phyloP scores from a whole-genome alignment of 352 stramenopile species.

The Globisporangium solare region DNA sequence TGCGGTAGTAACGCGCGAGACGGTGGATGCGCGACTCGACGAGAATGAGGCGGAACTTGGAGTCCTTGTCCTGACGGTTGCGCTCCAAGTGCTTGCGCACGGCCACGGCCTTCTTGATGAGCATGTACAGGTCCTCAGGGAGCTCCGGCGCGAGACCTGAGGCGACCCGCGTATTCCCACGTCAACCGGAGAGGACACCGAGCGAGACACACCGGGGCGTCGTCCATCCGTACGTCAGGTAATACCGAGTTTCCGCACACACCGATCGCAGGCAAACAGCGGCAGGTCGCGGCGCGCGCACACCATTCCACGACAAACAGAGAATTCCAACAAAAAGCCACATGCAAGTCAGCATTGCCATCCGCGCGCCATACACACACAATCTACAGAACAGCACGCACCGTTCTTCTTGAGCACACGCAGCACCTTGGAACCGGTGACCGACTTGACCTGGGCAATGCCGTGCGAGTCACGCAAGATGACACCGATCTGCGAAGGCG shows the following conservation, averaged over 20 bases:
- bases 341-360: slow-evolving; percentile 17
- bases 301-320: slow-evolving; percentile 6
- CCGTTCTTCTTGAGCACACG: slow-evolving; percentile 99
- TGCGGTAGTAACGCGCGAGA: slow-evolving; percentile 98
- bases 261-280: not conserved
- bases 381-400: too few species aligned
- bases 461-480: slow-evolving; percentile 99
- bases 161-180: slow-evolving; percentile 79
- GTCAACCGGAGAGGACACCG: slow-evolving; percentile 61
- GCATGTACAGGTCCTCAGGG: slow-evolving; percentile 99
- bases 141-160: slow-evolving; percentile 97
- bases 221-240: slow-evolving; percentile 75
- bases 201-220: slow-evolving; percentile 6
- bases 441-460: slow-evolving; percentile 97
- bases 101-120: slow-evolving; percentile 99
- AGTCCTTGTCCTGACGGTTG: slow-evolving; percentile 99
- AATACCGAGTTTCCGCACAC: slow-evolving; percentile 59
- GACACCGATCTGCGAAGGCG: slow-evolving; percentile 97
- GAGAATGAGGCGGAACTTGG: slow-evolving; percentile 99
- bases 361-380: not conserved
- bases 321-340: slow-evolving; percentile 17
- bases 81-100: slow-evolving; percentile 99
- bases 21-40: slow-evolving; percentile 99
- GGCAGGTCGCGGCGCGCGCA: not conserved
- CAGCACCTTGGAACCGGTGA: slow-evolving; percentile 99